These are phyloP conservation scores for Mortierella sp. DNA, from an alignment of 371 early-diverging fungal genomes.

Conservation along the genomic window DNA sequence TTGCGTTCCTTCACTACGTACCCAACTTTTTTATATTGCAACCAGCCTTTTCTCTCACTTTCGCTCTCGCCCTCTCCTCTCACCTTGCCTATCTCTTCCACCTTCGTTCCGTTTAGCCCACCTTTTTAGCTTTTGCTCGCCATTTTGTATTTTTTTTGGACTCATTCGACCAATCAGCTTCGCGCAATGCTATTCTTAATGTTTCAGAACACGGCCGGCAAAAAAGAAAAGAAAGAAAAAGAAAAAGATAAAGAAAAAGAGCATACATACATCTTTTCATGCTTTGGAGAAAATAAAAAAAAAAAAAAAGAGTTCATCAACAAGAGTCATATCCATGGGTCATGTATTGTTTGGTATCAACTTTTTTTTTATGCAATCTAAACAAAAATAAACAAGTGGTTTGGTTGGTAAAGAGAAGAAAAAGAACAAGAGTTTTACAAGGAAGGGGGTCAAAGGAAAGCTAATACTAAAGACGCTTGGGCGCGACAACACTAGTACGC, in stretches of 20 bases:
- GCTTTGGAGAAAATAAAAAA: background rate
- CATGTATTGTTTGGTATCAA: slow-evolving; percentile 1
- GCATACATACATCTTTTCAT: no score
- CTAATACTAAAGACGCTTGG: slow-evolving; percentile 26
- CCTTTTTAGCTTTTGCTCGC: background rate
- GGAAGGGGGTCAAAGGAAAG: background rate
- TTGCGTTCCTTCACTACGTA: background rate
- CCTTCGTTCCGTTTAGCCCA: background rate
- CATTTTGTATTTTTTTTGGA: background rate
- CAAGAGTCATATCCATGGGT: background rate
- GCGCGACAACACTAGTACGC: slow-evolving; percentile 46
- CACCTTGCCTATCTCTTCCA: background rate
- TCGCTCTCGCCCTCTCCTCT: no score
- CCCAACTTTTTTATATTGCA: no score
- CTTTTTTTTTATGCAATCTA: slow-evolving; percentile 3
- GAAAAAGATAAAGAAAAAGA: background rate
- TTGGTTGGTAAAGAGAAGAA: background rate
- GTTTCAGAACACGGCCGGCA: no score
- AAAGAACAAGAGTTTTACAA: background rate
- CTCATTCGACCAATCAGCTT: background rate
- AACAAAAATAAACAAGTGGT: background rate
- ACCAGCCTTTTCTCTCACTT: no score
- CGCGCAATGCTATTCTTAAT: background rate
- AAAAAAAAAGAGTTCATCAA: background rate
- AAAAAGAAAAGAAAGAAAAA: background rate